Base-by-base conservation (phyloP, 2,329 filamentous ascomycete genomes). In the Lasiodiplodia sp. region DNA sequence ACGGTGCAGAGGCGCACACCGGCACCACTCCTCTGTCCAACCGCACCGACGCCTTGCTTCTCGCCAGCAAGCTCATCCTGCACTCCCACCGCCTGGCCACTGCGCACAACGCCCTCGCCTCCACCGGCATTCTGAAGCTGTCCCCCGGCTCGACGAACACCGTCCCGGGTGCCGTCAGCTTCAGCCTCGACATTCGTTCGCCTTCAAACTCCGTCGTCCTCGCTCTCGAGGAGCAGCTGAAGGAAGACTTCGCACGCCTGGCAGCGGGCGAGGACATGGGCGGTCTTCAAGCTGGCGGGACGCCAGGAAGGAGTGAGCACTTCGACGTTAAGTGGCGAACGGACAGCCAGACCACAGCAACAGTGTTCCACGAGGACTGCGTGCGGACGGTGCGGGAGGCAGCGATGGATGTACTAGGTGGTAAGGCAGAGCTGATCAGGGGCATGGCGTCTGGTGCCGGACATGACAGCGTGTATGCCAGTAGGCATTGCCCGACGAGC, bases 141-240 rank as follows among this genome's bases (percentile, higher is more conserved):
- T 85, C 84, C 56, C 91, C 91, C 0, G 90, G 90, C 4, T 90
- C 86, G 70, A 91, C 91, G 18, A 93, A 94, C 77, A 94, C 91
- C 0, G 88, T 28, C 28, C 28, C 28, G 0, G 28, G 28, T 1
- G 28, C 28, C 28, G 28, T 28, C 28, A 28, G 28, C 52, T 92
- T 93, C 77, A 88, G 85, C 31, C 85, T 93, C 5, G 91, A 93
- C 73, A 87, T 93, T 65, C 87, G 91, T 34, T 85, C 87, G 0
- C 85, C 83, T 4, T 81, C 84, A 37, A 87, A 91, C 73, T 80
- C 81, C 28, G 85, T 83, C 2, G 84, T 92, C 1, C 81, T 84
- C 3, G 78, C 79, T 16, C 83, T 92, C 49, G 88, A 91, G 73
- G 76, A 81, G 4, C 81, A 85, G 53, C 79, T 92, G 62, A 84